Evolutionary conservation across 176 grass and related monocot genomes (phyloP).

Genomic region (Rhynchospora breviuscula): DNA sequence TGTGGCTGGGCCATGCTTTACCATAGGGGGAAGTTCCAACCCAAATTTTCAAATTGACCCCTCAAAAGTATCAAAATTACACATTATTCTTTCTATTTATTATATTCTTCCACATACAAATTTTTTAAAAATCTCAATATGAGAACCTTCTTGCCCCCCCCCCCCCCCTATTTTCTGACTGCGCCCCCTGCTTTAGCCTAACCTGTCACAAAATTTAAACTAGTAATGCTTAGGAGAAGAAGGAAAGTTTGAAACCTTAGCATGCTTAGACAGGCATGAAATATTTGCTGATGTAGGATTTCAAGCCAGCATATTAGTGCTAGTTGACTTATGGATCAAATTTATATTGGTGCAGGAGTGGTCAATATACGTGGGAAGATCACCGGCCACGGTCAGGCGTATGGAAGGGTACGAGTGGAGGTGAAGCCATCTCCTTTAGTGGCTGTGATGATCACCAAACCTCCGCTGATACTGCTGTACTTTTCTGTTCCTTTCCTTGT

Average conservation of each 20-base stretch:
- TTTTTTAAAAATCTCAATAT: too few species aligned
- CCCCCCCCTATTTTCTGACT: too few species aligned
- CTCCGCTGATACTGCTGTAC: constrained; percentile 95
- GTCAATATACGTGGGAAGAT: constrained; percentile 93
- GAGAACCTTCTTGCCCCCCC: too few species aligned
- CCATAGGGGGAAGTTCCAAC: too few species aligned
- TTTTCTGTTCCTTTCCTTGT: constrained; percentile 25
- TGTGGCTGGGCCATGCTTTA: too few species aligned
- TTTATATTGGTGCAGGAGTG: constrained; percentile 48
- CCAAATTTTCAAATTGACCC: too few species aligned
- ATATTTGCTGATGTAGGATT: neutral
- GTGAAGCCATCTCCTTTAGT: constrained; percentile 95
- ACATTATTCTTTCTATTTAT: too few species aligned
- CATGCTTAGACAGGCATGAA: neutral
- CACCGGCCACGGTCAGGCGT: constrained; percentile 79
- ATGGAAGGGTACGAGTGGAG: constrained; percentile 94
- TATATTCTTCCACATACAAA: too few species aligned
- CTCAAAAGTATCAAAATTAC: too few species aligned
- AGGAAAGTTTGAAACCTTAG: neutral
- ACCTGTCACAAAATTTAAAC: too few species aligned
- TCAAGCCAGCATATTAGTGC: neutral
- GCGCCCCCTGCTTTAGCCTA: too few species aligned
- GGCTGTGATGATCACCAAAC: constrained; percentile 92
- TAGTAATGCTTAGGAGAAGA: neutral
- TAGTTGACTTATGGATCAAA: neutral